Base-by-base conservation (phyloP, 2,329 filamentous ascomycete genomes). In the Hypoxylon sp. region DNA sequence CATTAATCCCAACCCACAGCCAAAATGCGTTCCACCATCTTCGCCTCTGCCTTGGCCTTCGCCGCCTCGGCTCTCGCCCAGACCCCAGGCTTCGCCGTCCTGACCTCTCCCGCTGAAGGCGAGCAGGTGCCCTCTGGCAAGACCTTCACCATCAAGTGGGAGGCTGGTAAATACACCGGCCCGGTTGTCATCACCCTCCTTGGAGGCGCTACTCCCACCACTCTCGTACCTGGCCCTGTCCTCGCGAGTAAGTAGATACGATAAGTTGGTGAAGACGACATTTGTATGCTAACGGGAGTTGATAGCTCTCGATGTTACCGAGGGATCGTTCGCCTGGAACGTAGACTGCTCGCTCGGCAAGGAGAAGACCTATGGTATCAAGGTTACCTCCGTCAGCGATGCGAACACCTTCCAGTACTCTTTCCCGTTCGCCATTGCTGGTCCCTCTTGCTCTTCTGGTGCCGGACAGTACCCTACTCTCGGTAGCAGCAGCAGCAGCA, bases 371-470 rank as follows among this genome's bases (percentile, higher is more conserved):
- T 90, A 89, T 78, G 88, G 87, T 69, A 79, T 90, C 75, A 79
- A 82, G 78, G 80, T 90, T 78, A 76, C 76, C 67, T 80, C 83
- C 33, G 82, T 85, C 70, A 78, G 76, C 68, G 74, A 87, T 78
- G 56, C 79, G 20, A 67, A 51, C 9, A 77, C 82, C 74, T 87
- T 86, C 83, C 87, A 90, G 82, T 89, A 84, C 83, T 87, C 85
- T 60, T 84, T 83, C 80, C 86, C 86, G 71, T 90, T 90, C 81
- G 71, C 80, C 73, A 87, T 88, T 73, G 73, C 74, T 58, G 78
- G 74, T 48, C 74, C 65, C 46, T 72, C 65, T 24, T 69, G 68
- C 67, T 57, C 63, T 66, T 65, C 22, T 16, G 32, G 50, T 20
- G 61, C 61, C 14, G 59, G 53, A 28, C 44, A 53, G 46, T 55